phyloP scores from a whole-genome alignment of 2,329 filamentous ascomycete genomes.

The Aaosphaeria pasadenensis region DNA sequence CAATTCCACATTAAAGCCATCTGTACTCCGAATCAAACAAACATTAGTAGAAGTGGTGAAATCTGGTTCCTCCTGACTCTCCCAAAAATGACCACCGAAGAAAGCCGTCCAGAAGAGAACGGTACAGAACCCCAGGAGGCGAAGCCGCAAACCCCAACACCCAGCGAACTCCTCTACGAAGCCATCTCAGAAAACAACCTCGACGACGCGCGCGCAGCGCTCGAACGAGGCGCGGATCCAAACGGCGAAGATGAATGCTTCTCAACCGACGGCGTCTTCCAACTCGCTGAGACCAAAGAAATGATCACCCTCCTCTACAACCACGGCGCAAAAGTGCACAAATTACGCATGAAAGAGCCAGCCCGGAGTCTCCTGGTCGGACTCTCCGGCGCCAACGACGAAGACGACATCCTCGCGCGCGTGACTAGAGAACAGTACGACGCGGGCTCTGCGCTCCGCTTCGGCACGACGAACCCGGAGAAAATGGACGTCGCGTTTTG shows the following conservation, averaged over 20 bases:
- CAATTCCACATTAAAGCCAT: no score
- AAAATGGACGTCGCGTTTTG: constrained; percentile 5
- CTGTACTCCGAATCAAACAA: no score
- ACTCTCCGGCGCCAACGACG: neutral
- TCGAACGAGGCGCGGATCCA: neutral
- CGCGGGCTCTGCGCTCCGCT: neutral
- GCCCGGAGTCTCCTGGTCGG: neutral
- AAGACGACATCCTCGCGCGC: neutral
- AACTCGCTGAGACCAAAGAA: neutral
- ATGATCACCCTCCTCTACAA: neutral
- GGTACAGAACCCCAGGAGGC: no score
- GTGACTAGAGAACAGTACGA: neutral
- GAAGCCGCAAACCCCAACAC: neutral
- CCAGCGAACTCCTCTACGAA: neutral
- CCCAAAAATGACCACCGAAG: no score
- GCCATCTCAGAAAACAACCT: neutral
- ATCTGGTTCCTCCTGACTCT: no score
- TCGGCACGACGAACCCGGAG: constrained; percentile 6
- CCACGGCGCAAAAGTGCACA: neutral
- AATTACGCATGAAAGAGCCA: neutral
- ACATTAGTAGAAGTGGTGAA: no score
- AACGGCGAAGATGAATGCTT: neutral
- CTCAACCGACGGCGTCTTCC: neutral
- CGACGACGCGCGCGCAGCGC: neutral
- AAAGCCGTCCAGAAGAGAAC: no score